Evolutionary conservation across 352 stramenopile species (phyloP), one percentile per base, ranked within the genome.

Genomic region (Detonula confervacea): DNA sequence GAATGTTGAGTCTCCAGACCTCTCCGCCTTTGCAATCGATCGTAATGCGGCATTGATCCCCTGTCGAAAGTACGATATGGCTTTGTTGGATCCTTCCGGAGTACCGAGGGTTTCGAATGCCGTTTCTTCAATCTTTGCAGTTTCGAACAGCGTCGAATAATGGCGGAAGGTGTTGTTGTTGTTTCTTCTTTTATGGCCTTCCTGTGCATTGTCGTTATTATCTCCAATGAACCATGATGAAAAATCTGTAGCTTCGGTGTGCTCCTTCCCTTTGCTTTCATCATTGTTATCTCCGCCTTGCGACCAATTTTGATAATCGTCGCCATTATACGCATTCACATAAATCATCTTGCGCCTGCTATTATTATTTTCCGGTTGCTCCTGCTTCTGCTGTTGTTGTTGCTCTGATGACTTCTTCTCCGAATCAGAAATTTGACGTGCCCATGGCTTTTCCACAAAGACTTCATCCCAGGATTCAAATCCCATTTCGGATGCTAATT

Each of bases 321-420:
- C 73, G n/a, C 73, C 73, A 57, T 81, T 81, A 25, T 81, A 81
- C 22, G 73, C 73, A 66, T 81, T 81, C 30, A 81, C 62, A 51
- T 77, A 81, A 3, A 81, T 70, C 73, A 81, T 81, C 39, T 51
- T 75, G 3, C 59, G 14, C 27, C 16, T 27, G 4, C 5, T 6
- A 9, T 52, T 69, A 25, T 18, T 54, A 49, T 29, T 75, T 12
- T 37, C 54, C 11, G 42, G 42, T 59, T 47, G 12, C 29, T 2
- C 27, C 51, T n/a, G 63, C 14, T 6, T 64, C 46, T 25, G 63
- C 63, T 46, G 25, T 4, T 9, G 51, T 55, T n/a, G n/a, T 49
- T 12, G 33, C 11, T 5, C 11, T 42, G 33, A 54, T 47, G 18
- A 16, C 11, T 3, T 35, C 29, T 56, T 16, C 9, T 73, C 55